Evolutionary conservation across 352 stramenopile species (phyloP), one percentile per base, ranked within the genome.

Genomic region (Globisporangium paroecandrum): DNA sequence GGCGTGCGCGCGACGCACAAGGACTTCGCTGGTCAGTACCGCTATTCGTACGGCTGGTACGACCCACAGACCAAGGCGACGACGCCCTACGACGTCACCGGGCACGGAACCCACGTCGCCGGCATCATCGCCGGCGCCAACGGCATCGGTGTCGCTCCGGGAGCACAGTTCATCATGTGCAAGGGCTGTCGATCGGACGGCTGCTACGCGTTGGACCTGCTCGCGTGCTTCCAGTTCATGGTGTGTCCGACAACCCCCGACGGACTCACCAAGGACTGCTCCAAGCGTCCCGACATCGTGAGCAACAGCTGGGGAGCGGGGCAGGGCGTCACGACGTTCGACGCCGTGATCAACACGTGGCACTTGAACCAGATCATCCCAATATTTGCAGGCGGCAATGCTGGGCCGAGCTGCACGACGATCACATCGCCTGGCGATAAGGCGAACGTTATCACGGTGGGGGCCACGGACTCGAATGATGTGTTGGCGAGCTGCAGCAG

Each of bases 221-320:
- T 77, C 36, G 18, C 65, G 70, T 78, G 65, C 34, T 64, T 46
- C 76, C 54, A 59, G 69, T 62, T 60, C 65, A 27, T 92, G 82
- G 53, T 81, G 61, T 92, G 84, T 38, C 84, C 84, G 0, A 87
- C 84, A 10, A 77, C 68, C 10, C 56, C 77, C 3, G 73, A 78
- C 46, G 82, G 82, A 4, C 53, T 34, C 3, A 65, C 27, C 2
- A 56, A 53, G 7, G 81, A 89, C 70, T 89, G 79, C 66, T 77
- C 74, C 3, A 87, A 87, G 66, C 71, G 72, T 5, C 82, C 80
- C 2, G 57, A 77, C 27, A 75, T 90, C 4, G 73, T 92, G 10
- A 92, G 82, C 79, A 92, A 90, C 63, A 89, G 80, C 64, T 92
- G 84, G 84, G 82, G 81, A 32, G 81, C 72, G 34, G 79, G 78